phyloP scores from a whole-genome alignment of 345 rosid genomes.

The Salix arbutifolia region DNA sequence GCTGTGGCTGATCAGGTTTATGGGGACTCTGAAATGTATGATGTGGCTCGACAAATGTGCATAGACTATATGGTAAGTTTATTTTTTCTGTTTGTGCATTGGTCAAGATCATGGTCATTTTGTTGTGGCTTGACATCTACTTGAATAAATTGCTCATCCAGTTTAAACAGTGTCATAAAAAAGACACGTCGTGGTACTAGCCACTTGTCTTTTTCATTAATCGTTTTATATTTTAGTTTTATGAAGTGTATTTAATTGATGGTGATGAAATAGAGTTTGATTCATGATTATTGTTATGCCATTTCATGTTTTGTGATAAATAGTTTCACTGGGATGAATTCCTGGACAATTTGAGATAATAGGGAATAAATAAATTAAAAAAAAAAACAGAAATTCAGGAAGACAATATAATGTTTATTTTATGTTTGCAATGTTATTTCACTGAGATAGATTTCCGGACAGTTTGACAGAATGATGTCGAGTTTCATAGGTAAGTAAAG shows the following conservation, averaged over 20 bases:
- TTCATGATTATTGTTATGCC: background rate
- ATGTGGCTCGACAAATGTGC: conserved; percentile 83
- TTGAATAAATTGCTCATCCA: background rate
- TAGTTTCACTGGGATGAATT: background rate
- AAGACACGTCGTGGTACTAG: background rate
- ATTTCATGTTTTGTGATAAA: background rate
- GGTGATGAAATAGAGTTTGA: background rate
- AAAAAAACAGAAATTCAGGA: background rate
- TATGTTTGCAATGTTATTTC: background rate
- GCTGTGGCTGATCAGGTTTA: conserved; percentile 99
- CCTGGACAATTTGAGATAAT: background rate
- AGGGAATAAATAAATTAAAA: background rate
- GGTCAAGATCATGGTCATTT: background rate
- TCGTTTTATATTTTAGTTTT: background rate
- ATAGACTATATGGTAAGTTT: conserved; percentile 85
- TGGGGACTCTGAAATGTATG: conserved; percentile 85
- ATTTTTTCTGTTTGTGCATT: background rate
- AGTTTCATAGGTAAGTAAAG: background rate
- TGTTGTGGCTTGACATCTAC: background rate
- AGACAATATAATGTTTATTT: background rate
- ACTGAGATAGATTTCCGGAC: background rate
- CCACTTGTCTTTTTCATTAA: background rate
- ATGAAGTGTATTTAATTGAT: background rate
- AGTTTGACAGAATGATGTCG: background rate
- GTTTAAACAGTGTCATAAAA: background rate